Evolutionary conservation across 1,284 basidiomycete species (phyloP), one percentile per base, ranked within the genome.

Genomic region (Rhodotorula sp.): DNA sequence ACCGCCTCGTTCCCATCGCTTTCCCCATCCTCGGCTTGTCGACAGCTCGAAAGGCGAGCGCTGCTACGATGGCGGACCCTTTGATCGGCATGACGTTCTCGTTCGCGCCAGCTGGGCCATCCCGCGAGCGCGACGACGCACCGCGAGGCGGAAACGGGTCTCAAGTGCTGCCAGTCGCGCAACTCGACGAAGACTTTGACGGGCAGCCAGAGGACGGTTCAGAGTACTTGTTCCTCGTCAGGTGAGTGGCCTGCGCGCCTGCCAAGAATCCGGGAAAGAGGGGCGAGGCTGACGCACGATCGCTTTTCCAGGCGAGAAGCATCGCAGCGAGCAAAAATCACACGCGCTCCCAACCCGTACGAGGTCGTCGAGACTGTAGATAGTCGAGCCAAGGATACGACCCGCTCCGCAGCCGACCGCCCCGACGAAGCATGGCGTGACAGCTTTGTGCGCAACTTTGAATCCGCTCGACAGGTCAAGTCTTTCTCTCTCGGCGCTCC

Each of bases 191-290:
- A 26, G 77, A 76, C 77, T 92, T 88, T 78, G 81, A 86, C 71
- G 87, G 84, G 34, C 84, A 84, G 64, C 90, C 90, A 1, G 80
- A 82, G 23, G 83, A 84, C 54, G 87, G 88, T 47, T 80, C 89
- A 57, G 82, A 84, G 75, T 93, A 92, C 78, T 85, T 87, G 61
- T 81, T 81, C 26, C 80, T 84, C 28, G 82, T 83, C 23, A 80
- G 78, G 77, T 77, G 43, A 38, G 73, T 55, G 3, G 3, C 23
- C n/a, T 21, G 5, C 8, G 14, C 14, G 23, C n/a, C 5, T 14
- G 52, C 14, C 21, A 15, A 15, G 10, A 6, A n/a, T 14, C n/a
- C 50, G 21, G n/a, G 5, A 43, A 43, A 14, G 1, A 5, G 16
- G 1, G n/a, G 1, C 1, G 7, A 5, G n/a, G 56, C 62, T 50